Conservation (phyloP, 108 stramenopile species). For the Licmophora abbreviata region DNA sequence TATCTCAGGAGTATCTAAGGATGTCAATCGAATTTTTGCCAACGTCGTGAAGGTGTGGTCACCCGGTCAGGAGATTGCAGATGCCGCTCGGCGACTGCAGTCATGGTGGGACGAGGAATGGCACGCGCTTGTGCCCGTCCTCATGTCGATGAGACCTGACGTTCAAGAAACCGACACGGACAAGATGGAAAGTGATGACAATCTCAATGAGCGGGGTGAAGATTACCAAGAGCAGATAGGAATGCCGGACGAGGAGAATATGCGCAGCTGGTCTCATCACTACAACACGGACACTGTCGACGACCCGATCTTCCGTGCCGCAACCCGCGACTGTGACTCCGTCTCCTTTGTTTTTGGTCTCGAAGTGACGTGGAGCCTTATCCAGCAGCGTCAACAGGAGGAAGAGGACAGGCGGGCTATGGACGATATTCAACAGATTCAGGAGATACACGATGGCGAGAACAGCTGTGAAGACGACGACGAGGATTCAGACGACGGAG, state of each 20-base stretch:
- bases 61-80: conserved; percentile 59
- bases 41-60: conserved; percentile 87
- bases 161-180: conserved; percentile 14
- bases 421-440: conserved; percentile 39
- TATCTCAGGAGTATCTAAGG: conserved; percentile 81
- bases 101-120: conserved; percentile 74
- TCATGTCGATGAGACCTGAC: conserved; percentile 78
- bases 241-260: conserved; percentile 93
- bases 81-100: conserved; percentile 67
- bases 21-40: conserved; percentile 86
- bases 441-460: conserved; percentile 4
- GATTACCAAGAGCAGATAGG: conserved; percentile 87
- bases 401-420: conserved; percentile 74
- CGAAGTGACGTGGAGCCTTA: conserved; percentile 89
- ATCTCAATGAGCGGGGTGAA: conserved; percentile 67
- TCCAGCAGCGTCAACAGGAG: conserved; percentile 83
- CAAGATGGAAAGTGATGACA: conserved; percentile 5
- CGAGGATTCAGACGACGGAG: conserved; percentile 2
- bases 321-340: conserved; percentile 75
- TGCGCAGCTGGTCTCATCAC: conserved; percentile 93
- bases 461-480: conserved; percentile 12
- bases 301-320: conserved; percentile 88
- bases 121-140: conserved; percentile 68
- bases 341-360: conserved; percentile 94
- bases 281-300: conserved; percentile 84